A percentile compares a stretch with the other conserved stretches of the same genome.
These are phyloP conservation scores for Litchi chinensis DNA, from an alignment of 345 rosid genomes.

Conservation along the genomic window DNA sequence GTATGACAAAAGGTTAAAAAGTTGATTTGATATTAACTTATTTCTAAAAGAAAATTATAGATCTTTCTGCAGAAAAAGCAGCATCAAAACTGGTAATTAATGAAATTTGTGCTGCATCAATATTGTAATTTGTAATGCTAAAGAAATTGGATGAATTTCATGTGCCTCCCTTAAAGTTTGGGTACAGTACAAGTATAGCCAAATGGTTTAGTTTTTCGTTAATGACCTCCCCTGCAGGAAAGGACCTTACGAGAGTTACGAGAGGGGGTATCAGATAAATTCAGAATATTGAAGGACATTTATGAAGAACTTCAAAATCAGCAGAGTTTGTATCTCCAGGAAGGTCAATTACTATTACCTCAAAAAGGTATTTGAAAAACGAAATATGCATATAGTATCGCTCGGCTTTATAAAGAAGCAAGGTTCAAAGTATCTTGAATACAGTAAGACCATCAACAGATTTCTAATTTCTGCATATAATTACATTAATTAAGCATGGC, in stretches of 20 bases:
- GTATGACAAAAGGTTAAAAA: neutral
- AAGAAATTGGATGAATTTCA: neutral
- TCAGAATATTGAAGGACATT: no score
- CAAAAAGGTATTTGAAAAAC: neutral
- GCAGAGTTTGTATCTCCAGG: no score
- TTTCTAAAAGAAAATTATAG: neutral
- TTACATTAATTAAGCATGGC: constrained; percentile 3
- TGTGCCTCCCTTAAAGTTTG: neutral
- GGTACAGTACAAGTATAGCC: no score
- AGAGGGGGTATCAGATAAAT: no score
- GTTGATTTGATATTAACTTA: neutral
- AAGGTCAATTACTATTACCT: no score
- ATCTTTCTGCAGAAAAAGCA: neutral
- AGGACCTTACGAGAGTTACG: no score
- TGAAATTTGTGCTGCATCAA: neutral
- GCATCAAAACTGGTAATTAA: neutral
- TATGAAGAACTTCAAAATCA: no score
- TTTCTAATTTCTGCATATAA: neutral
- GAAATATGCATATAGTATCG: neutral
- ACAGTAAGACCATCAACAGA: neutral
- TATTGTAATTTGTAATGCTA: neutral
- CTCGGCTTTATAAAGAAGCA: no score
- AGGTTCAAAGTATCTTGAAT: neutral
- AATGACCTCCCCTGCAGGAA: no score
- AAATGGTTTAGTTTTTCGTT: no score